These are phyloP conservation scores for Leucoagaricus sp. DNA, from an alignment of 1,284 basidiomycete species.

Conservation along the genomic window DNA sequence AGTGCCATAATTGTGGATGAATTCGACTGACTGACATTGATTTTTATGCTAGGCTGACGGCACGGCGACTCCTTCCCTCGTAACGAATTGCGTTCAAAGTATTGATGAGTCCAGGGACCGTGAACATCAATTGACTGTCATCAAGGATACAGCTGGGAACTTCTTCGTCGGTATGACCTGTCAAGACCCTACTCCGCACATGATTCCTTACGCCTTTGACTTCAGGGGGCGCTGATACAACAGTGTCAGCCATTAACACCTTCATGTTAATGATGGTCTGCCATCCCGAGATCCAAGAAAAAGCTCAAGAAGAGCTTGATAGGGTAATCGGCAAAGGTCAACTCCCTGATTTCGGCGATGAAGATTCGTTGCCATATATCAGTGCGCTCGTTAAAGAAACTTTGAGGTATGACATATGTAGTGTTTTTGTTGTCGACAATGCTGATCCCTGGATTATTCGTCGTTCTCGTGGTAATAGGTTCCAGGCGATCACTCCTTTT, in stretches of 20 bases:
- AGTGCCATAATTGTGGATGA: too few relatives aligned
- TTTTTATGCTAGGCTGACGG: conserved; percentile 22
- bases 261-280: conserved; percentile 38
- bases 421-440: background rate
- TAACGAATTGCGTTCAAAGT: conserved; percentile 32
- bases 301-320: conserved; percentile 49
- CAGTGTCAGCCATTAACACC: conserved; percentile 37
- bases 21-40: too few relatives aligned
- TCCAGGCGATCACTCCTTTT: conserved; percentile 24
- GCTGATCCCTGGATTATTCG: conserved; percentile 7
- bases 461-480: conserved; percentile 22
- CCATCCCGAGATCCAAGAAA: conserved; percentile 41
- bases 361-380: conserved; percentile 44
- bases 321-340: conserved; percentile 38
- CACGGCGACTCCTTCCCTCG: conserved; percentile 38
- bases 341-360: conserved; percentile 46
- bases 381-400: conserved; percentile 46
- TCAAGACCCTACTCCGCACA: background rate
- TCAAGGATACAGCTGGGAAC: conserved; percentile 40
- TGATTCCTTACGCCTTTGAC: background rate
- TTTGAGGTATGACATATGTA: conserved; percentile 19
- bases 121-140: conserved; percentile 24
- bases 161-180: conserved; percentile 38
- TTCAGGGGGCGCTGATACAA: conserved; percentile 39
- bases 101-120: conserved; percentile 22